A percentile compares a stretch with the other conserved stretches of the same genome.
Evolutionary conservation across 768 basidiomycete species (phyloP).

Genomic region (Amanita inopinata): DNA sequence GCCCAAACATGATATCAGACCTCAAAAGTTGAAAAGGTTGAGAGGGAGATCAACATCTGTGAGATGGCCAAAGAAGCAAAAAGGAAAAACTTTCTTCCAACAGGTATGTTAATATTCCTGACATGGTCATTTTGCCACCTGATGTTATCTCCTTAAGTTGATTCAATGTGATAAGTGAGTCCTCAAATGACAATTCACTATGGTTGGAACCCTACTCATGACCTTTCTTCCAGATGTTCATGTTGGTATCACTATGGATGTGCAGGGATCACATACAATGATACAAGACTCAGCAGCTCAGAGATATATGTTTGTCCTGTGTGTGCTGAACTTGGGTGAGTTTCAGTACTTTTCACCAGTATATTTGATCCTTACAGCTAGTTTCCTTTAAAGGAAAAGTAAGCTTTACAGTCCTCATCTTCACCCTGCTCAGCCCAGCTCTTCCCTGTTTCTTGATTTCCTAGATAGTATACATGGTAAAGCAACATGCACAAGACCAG

Average conservation of each 20-base stretch:
- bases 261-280: constrained; percentile 27
- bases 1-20: constrained; percentile 2
- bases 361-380: neutral
- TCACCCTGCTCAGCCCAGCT: neutral
- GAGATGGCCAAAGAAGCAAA: constrained; percentile 20
- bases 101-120: constrained; percentile 16
- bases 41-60: constrained; percentile 13
- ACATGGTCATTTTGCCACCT: neutral
- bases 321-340: constrained; percentile 26
- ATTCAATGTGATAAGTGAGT: constrained; percentile 20
- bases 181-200: constrained; percentile 3
- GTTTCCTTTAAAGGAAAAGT: neutral
- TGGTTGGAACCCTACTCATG: neutral
- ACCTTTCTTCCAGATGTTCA: constrained; percentile 25
- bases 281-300: constrained; percentile 23
- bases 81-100: constrained; percentile 17
- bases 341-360: constrained; percentile 6
- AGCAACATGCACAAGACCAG: constrained; percentile 18
- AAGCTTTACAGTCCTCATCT: neutral
- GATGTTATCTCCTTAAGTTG: constrained; percentile 14
- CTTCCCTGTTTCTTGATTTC: neutral
- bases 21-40: constrained; percentile 1
- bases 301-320: constrained; percentile 32
- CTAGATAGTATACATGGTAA: constrained; percentile 4
- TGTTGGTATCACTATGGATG: constrained; percentile 47